phyloP scores from a whole-genome alignment of 139 green algal genomes.

The Penium margaritaceum region DNA sequence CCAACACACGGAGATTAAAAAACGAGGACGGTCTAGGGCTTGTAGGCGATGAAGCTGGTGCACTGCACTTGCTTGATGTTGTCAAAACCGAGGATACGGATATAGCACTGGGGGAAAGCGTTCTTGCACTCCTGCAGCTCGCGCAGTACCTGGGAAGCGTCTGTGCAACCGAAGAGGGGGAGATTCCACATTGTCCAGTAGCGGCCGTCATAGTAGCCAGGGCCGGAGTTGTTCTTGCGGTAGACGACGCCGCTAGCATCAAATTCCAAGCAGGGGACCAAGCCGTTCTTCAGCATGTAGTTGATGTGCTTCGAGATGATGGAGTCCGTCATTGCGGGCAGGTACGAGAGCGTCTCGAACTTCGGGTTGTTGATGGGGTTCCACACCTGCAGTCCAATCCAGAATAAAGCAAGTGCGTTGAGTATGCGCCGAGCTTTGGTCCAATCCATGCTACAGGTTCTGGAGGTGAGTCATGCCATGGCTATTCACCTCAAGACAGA shows the following conservation, averaged over 20 bases:
- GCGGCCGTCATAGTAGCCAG: constrained; percentile 75
- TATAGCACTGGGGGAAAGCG: constrained; percentile 59
- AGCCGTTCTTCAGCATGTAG: constrained; percentile 88
- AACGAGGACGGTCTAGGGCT: no score
- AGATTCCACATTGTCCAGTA: constrained; percentile 99
- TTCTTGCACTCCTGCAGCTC: constrained; percentile 74
- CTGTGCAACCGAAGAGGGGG: constrained; percentile 98
- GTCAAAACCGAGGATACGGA: constrained; percentile 86
- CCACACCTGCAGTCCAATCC: no score
- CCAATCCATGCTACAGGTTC: no score
- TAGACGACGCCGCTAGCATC: constrained; percentile 41
- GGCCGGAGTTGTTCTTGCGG: constrained; percentile 46
- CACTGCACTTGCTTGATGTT: constrained; percentile 68
- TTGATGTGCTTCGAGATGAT: constrained; percentile 87
- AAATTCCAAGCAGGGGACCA: constrained; percentile 91
- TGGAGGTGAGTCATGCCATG: no score
- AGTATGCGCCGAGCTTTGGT: no score
- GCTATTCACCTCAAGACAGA: no score
- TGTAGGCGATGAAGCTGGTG: constrained; percentile 61
- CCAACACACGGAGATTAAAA: no score
- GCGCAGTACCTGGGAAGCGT: constrained; percentile 77
- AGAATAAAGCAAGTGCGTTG: no score
- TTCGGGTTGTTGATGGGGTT: constrained; percentile 48
- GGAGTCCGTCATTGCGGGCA: constrained; percentile 80
- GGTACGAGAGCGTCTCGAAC: constrained; percentile 98